Evolutionary conservation across 2,329 filamentous ascomycete genomes (phyloP).

Genomic region (Colletotrichum sp.): DNA sequence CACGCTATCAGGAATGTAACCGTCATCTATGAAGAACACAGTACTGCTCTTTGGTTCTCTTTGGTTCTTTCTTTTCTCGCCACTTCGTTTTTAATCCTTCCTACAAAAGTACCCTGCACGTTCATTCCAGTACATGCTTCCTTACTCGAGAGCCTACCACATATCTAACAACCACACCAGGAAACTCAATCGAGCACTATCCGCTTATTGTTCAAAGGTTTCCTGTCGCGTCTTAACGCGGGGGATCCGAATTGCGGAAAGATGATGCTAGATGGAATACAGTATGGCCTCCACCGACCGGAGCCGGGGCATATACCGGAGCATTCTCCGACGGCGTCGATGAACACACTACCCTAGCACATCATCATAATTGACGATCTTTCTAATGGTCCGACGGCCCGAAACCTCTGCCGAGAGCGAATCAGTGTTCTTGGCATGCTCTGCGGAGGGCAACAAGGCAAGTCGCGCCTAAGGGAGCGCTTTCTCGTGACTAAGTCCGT

Average conservation of each 20-base stretch:
- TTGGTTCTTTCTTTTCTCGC: not conserved
- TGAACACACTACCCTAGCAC: not conserved
- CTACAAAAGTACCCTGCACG: not conserved
- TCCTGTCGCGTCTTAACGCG: not conserved
- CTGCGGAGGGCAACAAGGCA: not conserved
- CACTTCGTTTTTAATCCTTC: not conserved
- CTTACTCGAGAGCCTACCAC: not conserved
- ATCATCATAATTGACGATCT: not conserved
- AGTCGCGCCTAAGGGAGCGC: not conserved
- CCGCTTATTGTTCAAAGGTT: not conserved
- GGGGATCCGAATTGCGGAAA: not conserved
- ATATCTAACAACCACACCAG: too few species aligned
- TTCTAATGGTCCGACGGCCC: not conserved
- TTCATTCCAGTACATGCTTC: not conserved
- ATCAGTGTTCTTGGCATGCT: not conserved
- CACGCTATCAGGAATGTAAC: not conserved
- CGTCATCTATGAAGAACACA: not conserved
- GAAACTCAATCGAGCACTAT: not conserved
- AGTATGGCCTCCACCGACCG: not conserved
- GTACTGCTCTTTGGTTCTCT: not conserved
- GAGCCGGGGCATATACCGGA: not conserved
- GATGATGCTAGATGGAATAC: not conserved
- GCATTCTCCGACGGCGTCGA: not conserved
- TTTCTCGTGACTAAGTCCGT: not conserved
- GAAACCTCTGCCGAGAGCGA: not conserved